Evolutionary conservation across 2,329 filamentous ascomycete genomes (phyloP).

Genomic region (Diaporthe velutina): DNA sequence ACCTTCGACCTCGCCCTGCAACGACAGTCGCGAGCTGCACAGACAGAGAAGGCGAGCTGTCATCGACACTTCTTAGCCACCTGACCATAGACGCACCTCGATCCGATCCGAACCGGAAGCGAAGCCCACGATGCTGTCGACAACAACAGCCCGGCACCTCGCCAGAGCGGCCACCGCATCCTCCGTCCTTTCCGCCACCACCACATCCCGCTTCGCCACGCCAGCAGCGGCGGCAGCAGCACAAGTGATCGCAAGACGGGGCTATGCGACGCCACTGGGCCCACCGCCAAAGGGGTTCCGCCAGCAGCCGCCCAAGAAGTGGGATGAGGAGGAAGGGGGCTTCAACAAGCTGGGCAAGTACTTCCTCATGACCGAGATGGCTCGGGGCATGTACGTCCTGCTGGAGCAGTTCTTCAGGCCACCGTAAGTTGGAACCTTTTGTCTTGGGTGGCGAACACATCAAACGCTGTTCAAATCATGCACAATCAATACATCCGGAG

Average conservation of each 20-base stretch:
- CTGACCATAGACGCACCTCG: neutral
- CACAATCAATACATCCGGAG: too few species aligned
- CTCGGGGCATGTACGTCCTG: slow-evolving; percentile 97
- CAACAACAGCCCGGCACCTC: slow-evolving; percentile 39
- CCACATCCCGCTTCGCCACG: slow-evolving; percentile 25
- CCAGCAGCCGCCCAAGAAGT: slow-evolving; percentile 77
- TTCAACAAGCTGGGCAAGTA: slow-evolving; percentile 90
- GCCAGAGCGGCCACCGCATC: slow-evolving; percentile 37
- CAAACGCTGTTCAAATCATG: too few species aligned
- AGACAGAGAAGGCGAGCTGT: neutral
- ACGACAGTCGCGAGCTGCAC: slow-evolving; percentile 17
- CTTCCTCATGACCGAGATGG: slow-evolving; percentile 96
- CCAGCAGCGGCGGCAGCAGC: slow-evolving; percentile 15
- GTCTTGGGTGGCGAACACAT: slow-evolving; percentile 24
- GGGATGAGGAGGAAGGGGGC: slow-evolving; percentile 84
- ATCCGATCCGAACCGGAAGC: neutral
- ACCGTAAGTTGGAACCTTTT: slow-evolving; percentile 77
- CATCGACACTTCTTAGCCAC: neutral
- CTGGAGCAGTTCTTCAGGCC: slow-evolving; percentile 98
- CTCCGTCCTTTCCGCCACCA: neutral
- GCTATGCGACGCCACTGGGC: slow-evolving; percentile 78
- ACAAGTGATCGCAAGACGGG: slow-evolving; percentile 38
- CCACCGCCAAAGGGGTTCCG: slow-evolving; percentile 87
- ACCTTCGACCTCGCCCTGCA: neutral
- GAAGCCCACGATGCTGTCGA: slow-evolving; percentile 33